Evolutionary conservation across 768 basidiomycete genomes (phyloP), one percentile per base, ranked within the genome.

Genomic region (Termitomyces sp.): DNA sequence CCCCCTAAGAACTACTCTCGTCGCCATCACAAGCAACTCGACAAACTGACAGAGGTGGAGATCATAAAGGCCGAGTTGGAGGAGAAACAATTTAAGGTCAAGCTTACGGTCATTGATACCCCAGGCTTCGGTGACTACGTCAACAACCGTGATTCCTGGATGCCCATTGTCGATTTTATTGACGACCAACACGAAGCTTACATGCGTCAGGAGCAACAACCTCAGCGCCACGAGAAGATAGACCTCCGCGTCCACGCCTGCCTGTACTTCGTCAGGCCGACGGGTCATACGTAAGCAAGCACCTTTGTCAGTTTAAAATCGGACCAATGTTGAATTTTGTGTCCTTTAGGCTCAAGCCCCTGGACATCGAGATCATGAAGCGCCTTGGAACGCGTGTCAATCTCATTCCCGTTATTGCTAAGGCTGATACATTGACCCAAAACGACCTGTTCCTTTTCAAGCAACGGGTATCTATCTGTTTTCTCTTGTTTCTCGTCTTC

Each of bases 321-420:
- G 56, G 44, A 52, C 53, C 46, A 53, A 54, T 49, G 41, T 34
- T 56, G 52, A 46, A 20, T 36, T 41, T 39, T 51, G 48, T 36
- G 31, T 29, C 24, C 20, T 53, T 14, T 65, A 94, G 94, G 0
- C 76, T 98, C 63, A 98, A 98, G 75, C 97, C 97, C 22, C 82
- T 99, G 47, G 97, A 99, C 69, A 95, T 99, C 64, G 97, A 98
- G 75, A 94, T 98, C 71, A 99, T 99, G 97, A 98, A 98, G 79
- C 91, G 94, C 57, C 87, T 99, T 20, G 96, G 97, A 39, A 95
- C 95, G 48, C 88, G 97, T 64, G 97, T 98, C 71, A 97, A 99
- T 73, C 82, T 99, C 59, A 98, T 99, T 64, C 97, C 97, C 5
- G 94, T 98, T 66, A 79, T 99, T 54, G 93, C 97, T 56, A 98